Evolutionary conservation across 1,284 basidiomycete species (phyloP), one percentile per base, ranked within the genome.

Genomic region (Puccinia hordei): DNA sequence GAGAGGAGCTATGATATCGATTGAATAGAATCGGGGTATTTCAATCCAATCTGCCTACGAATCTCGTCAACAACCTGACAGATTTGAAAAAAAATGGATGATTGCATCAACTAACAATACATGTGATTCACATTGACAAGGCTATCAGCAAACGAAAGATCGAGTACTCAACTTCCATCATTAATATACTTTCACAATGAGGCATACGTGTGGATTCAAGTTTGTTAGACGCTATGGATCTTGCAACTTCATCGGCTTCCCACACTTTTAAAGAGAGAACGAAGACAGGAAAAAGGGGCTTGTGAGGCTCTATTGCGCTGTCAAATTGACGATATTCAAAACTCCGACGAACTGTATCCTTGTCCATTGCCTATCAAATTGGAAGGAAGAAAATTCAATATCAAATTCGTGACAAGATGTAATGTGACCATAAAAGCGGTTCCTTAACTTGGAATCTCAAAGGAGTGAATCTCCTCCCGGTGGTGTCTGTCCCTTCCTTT

Each of bases 191-290:
- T 61, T 79, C 77, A 8, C 6, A 1, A 73, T 79, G 77, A 46
- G 77, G 57, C 77, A 79, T 79, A 24, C 77, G 51, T 49, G 53
- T 55, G 13, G 77, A 79, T 72, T 79, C 77, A 41, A 79, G 44
- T 19, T n/a, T 24, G 1, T 41, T 53, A 17, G 53, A 57, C 13
- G 82, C 81, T 19, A 87, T 74, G 82, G 84, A 86, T 46, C 85
- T 81, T 1, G 86, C 87, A 0, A 86, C 86, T 19, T 83, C 86
- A 78, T 87, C 87, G 0, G 87, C 87, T 81, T 87, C 86, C 83
- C 85, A 86, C 17, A 84, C 84, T 55, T 83, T 9, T 85, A 86
- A 38, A 82, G 15, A 59, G 12, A 13, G 33, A 30, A 59, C 10
- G 24, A 59, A 33, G 24, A n/a, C 27, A 59, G 30, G 33, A 12